Evolutionary conservation across 1,284 basidiomycete species (phyloP), one percentile per base, ranked within the genome.

Genomic region (Rhodotorula sp.): DNA sequence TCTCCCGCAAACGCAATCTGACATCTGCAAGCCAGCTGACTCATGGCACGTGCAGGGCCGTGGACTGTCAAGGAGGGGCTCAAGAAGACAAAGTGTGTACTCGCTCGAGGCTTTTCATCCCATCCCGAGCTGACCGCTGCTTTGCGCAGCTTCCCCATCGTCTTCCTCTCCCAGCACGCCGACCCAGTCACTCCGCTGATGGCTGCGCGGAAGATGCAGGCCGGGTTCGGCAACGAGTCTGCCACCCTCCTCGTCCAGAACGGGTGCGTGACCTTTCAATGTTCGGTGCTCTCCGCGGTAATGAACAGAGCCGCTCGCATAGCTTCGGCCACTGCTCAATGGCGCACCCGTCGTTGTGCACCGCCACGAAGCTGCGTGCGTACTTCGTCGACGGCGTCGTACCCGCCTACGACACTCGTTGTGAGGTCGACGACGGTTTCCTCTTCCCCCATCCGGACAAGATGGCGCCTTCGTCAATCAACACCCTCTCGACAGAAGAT

Each of bases 121-220:
- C 16, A 12, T 19, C 9, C 19, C 5, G 7, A 17, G 2, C 27
- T 60, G 67, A 69, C 42, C 34, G 4, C n/a, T 25, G 21, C 9
- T 16, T 23, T 5, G 25, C 9, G 10, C 56, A 77, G 70, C 17
- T 67, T 66, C 69, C 76, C 77, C 2, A 67, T 79, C 27, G 56
- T 77, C 46, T 77, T 79, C 66, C 16, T 77, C 49, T 74, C 73
- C 16, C 72, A 68, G 27, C 70, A 66, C 2, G 72, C 71, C 45
- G 78, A 79, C 54, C 77, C 77, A 9, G 77, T 79, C 57, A 77
- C 78, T 17, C 78, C 78, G 5, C 65, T 75, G 2, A 44, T 64
- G 0, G 59, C 76, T 3, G 78, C 78, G 3, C 52, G 53, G 4
- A 64, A 58, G 55, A 77, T 78, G 78, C 56, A 62, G 13, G 25